Evolutionary conservation across 768 basidiomycete species (phyloP).

Genomic region (Trametes cubensis): DNA sequence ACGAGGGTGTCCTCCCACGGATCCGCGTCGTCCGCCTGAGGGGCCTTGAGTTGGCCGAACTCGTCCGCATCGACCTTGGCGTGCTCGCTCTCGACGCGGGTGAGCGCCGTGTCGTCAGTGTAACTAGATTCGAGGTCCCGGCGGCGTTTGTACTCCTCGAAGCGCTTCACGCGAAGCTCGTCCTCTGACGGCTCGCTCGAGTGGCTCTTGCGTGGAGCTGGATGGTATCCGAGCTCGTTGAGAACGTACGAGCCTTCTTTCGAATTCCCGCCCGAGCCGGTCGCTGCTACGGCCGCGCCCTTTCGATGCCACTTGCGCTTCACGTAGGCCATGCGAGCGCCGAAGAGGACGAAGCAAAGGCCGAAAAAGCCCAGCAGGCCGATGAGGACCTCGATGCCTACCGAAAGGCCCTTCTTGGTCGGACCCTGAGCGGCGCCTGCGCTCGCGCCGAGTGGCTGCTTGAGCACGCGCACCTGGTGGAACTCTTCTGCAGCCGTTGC

Average conservation of each 20-base stretch:
- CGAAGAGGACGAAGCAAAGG: slow-evolving; percentile 57
- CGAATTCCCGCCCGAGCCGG: slow-evolving; percentile 22
- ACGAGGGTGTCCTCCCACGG: slow-evolving; percentile 17
- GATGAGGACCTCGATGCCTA: slow-evolving; percentile 67
- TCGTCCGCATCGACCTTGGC: slow-evolving; percentile 22
- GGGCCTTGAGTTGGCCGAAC: slow-evolving; percentile 19
- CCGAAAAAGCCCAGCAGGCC: slow-evolving; percentile 61
- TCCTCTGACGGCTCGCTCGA: slow-evolving; percentile 40
- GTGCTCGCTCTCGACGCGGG: slow-evolving; percentile 26
- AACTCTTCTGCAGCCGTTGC: slow-evolving; percentile 68
- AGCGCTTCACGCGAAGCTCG: slow-evolving; percentile 43
- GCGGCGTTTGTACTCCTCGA: slow-evolving; percentile 39
- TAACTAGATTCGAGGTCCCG: slow-evolving; percentile 38
- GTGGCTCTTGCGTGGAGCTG: slow-evolving; percentile 2
- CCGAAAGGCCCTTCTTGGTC: slow-evolving; percentile 45
- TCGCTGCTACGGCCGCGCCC: slow-evolving; percentile 17
- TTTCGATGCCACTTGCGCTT: slow-evolving; percentile 39
- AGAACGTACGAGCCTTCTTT: slow-evolving; percentile 40
- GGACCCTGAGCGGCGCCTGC: slow-evolving; percentile 8
- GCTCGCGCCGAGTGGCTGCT: slow-evolving; percentile 50
- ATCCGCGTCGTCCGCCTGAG: slow-evolving; percentile 17
- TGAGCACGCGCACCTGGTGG: slow-evolving; percentile 65
- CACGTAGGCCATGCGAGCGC: slow-evolving; percentile 51
- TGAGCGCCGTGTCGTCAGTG: slow-evolving; percentile 38
- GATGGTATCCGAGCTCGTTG: slow-evolving; percentile 14